A percentile compares a stretch with the other conserved stretches of the same genome.
phyloP scores from a whole-genome alignment of 345 rosid species.

The Garcia nutans region DNA sequence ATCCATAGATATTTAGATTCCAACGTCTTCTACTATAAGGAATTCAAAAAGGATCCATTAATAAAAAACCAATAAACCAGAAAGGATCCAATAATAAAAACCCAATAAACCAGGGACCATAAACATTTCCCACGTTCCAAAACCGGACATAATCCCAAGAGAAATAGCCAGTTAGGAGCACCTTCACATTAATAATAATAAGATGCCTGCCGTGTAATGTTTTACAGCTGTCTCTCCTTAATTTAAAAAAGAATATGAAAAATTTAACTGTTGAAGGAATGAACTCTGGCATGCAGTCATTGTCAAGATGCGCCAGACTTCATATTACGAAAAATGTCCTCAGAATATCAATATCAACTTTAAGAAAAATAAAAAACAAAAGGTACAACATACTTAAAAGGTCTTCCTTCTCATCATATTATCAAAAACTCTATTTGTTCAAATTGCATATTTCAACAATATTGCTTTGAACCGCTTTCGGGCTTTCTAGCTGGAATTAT shows the following conservation, averaged over 20 bases:
- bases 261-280: background rate
- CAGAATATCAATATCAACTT: background rate
- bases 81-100: no score
- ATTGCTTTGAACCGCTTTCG: background rate
- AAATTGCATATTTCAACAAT: background rate
- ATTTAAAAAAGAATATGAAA: background rate
- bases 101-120: background rate
- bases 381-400: background rate
- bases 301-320: background rate
- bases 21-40: background rate
- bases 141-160: background rate
- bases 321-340: background rate
- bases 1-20: background rate
- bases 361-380: background rate
- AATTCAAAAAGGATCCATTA: background rate
- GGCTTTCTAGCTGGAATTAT: background rate
- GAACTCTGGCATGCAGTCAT: background rate
- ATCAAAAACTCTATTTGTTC: background rate
- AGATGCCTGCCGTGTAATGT: background rate
- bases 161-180: background rate
- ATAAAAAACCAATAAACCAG: background rate
- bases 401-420: background rate
- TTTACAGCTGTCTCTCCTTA: background rate
- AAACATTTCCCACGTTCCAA: background rate
- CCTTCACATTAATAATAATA: background rate